Base-by-base conservation (phyloP, 169 alveolate genomes). In the Cryptosporidium ubiquitum region DNA sequence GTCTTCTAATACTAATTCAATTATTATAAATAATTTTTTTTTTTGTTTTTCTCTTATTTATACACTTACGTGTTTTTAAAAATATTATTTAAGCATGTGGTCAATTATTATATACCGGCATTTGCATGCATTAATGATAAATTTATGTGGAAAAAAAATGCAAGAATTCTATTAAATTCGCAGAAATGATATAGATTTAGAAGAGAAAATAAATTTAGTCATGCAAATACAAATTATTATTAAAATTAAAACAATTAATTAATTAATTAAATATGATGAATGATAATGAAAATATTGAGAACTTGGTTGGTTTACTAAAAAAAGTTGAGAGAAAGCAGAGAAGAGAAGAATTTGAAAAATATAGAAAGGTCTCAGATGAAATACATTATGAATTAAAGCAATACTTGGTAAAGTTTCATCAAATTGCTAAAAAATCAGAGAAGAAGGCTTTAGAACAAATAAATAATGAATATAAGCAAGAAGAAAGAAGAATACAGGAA, bases 271-370 rank as follows among this genome's bases (percentile, higher is more conserved):
- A 29, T 20, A 79, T 5, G 40, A 79, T 79, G 89, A 52, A n/a
- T 44, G 89, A 79, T 39, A 58, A 16, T 23, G 89, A 79, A 33
- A 79, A 64, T 29, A 79, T 79, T 20, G 75, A 79, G 61, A 79
- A 64, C 61, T 79, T 79, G 75, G 74, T 79, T 9, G 89, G 75
- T 61, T 31, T 79, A 16, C n/a, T 79, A 20, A 58, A 79, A 20
- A 79, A 79, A 47, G 89, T 79, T 26, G 89, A 79, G 68, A 35
- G 47, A n/a, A 79, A 61, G 42, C 58, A 64, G 23, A 79, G 69
- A 61, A 79, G 68, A 42, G 64, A 64, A 33, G 89, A 79, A 33
- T 64, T 58, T 20, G 89, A 79, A 64, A 79, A 61, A 31, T 79
- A 79, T 42, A 58, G 33, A 31, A 40, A 47, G 40, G 52, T 39